Evolutionary conservation across 2,329 filamentous ascomycete genomes (phyloP).

Genomic region (Clarireedia hainanense): DNA sequence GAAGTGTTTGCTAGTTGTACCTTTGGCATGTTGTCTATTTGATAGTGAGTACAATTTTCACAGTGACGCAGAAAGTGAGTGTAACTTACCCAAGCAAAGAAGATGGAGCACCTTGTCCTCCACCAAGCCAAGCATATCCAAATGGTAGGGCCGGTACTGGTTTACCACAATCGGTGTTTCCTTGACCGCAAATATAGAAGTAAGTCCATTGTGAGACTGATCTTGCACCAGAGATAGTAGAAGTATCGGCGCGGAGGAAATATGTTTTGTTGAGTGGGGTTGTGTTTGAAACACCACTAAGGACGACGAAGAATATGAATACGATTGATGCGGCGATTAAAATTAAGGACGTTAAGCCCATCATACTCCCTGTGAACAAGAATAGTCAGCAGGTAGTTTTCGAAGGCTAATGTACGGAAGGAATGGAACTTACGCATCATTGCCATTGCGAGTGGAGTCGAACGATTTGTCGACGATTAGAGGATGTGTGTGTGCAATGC

Average conservation of each 20-base stretch:
- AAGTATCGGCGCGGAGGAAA: conserved; percentile 76
- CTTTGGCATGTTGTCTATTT: conserved; percentile 42
- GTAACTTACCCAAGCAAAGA: conserved; percentile 43
- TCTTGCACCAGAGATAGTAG: conserved; percentile 59
- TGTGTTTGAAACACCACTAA: conserved; percentile 48
- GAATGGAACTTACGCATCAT: too few relatives aligned
- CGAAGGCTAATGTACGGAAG: too few relatives aligned
- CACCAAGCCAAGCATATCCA: conserved; percentile 62
- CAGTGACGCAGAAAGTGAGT: too few relatives aligned
- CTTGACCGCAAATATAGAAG: conserved; percentile 70
- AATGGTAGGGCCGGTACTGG: conserved; percentile 58
- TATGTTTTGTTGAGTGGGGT: conserved; percentile 66
- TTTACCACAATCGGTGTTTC: conserved; percentile 56
- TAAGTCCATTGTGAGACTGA: conserved; percentile 77
- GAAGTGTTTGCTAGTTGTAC: conserved; percentile 52
- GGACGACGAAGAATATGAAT: conserved; percentile 57
- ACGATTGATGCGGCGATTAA: conserved; percentile 54
- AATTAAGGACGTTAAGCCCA: conserved; percentile 51
- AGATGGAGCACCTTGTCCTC: conserved; percentile 42
- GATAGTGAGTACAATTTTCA: conserved; percentile 5
- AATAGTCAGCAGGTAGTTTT: neutral
- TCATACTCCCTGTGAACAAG: conserved; percentile 39
- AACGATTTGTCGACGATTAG: too few relatives aligned
- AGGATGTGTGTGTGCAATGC: too few relatives aligned
- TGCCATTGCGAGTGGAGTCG: too few relatives aligned